Evolutionary conservation across 1,139 yeast genomes (phyloP).

Genomic region (Candida glucosophila): DNA sequence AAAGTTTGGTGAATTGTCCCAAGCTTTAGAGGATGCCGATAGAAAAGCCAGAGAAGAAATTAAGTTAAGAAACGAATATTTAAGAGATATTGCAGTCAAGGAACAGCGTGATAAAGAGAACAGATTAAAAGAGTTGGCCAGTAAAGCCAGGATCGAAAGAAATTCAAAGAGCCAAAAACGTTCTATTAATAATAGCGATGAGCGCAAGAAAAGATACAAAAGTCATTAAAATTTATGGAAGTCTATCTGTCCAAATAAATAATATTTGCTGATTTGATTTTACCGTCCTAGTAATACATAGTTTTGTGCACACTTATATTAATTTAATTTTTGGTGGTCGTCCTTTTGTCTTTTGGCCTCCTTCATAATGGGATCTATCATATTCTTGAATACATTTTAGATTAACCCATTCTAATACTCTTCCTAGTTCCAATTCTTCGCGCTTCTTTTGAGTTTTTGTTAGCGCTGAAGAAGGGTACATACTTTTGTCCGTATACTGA

Average conservation of each 20-base stretch:
- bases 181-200: neutral
- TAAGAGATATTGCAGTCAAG: constrained; percentile 44
- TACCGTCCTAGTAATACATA: too few species aligned
- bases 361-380: constrained; percentile 51
- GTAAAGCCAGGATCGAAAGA: constrained; percentile 37
- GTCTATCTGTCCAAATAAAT: too few species aligned
- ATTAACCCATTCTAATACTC: constrained; percentile 57
- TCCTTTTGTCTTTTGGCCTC: constrained; percentile 32
- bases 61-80: constrained; percentile 47
- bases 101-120: constrained; percentile 55
- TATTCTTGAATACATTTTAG: constrained; percentile 42
- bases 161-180: neutral
- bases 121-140: constrained; percentile 50
- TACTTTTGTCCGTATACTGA: constrained; percentile 13
- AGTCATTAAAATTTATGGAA: too few species aligned
- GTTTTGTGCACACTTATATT: neutral
- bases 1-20: constrained; percentile 55
- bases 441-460: constrained; percentile 18
- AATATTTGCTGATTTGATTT: too few species aligned
- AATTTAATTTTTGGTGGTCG: neutral
- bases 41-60: constrained; percentile 65
- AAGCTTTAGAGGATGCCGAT: constrained; percentile 73
- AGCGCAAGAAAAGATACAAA: constrained; percentile 1
- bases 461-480: neutral
- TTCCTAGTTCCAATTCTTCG: constrained; percentile 30